Evolutionary conservation across 2,329 filamentous ascomycete species (phyloP).

Genomic region (Metarhizium guizhouense): DNA sequence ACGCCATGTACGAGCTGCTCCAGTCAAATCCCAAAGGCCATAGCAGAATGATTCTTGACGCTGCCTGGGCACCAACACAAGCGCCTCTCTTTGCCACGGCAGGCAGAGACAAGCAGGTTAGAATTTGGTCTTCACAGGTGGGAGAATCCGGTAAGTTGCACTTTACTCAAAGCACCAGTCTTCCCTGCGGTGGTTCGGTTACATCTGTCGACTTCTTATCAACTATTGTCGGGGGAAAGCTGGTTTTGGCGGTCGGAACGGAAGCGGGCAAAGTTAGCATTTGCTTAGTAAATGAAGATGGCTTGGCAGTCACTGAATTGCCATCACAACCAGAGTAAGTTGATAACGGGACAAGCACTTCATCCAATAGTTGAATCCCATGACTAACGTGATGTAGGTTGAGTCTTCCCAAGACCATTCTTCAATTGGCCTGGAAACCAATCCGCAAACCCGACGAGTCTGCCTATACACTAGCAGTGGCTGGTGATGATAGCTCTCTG

Average conservation of each 20-base stretch:
- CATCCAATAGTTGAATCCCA: no score
- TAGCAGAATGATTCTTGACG: constrained; percentile 83
- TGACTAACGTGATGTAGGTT: constrained; percentile 17
- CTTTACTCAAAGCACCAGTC: constrained; percentile 44
- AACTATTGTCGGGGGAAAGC: constrained; percentile 17
- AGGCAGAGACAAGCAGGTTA: constrained; percentile 78
- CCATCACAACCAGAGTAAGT: constrained; percentile 31
- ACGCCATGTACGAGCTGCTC: constrained; percentile 43
- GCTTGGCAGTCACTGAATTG: constrained; percentile 28
- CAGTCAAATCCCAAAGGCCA: constrained; percentile 76
- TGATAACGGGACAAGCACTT: neutral
- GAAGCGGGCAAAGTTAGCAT: constrained; percentile 43
- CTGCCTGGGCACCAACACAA: constrained; percentile 64
- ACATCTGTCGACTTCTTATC: constrained; percentile 62
- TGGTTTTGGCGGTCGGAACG: constrained; percentile 47
- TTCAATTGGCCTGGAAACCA: constrained; percentile 63
- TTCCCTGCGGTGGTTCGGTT: constrained; percentile 50
- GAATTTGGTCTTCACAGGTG: constrained; percentile 49
- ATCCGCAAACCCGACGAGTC: constrained; percentile 17
- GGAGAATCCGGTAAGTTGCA: constrained; percentile 21
- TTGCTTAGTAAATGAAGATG: constrained; percentile 29
- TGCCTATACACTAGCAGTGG: constrained; percentile 37
- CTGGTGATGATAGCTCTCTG: constrained; percentile 53
- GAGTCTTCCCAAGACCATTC: constrained; percentile 52
- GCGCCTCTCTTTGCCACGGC: constrained; percentile 69